Conservation (phyloP, 1,284 basidiomycete genomes). For the Coriolopsis trogii region DNA sequence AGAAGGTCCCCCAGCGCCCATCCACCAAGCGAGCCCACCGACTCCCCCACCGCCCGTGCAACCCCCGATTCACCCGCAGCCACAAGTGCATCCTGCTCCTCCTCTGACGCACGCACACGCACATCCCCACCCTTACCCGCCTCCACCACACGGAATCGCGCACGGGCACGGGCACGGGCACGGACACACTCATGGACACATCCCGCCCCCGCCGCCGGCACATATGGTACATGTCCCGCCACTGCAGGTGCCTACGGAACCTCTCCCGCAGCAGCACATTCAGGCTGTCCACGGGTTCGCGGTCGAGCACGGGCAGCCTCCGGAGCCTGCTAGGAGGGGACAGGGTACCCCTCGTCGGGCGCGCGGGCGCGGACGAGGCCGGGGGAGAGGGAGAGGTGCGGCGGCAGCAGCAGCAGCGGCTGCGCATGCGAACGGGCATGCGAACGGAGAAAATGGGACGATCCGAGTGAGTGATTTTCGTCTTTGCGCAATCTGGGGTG, state of each 20-base stretch:
- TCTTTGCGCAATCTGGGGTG: neutral
- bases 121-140: neutral
- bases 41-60: neutral
- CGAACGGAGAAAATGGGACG: constrained; percentile 7
- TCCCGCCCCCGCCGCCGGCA: neutral
- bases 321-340: neutral
- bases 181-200: neutral
- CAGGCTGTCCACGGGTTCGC: constrained; percentile 1
- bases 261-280: constrained; percentile 2
- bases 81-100: neutral
- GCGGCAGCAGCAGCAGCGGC: constrained; percentile 3
- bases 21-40: constrained; percentile 6
- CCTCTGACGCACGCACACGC: neutral
- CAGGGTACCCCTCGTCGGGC: constrained; percentile 7
- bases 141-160: neutral
- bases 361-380: constrained; percentile 14
- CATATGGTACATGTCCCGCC: neutral
- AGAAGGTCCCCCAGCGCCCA: constrained; percentile 11
- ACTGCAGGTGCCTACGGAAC: constrained; percentile 3
- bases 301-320: neutral
- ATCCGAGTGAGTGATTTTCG: neutral
- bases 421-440: constrained; percentile 14
- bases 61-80: neutral
- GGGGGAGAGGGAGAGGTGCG: constrained; percentile 2
- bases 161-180: neutral